Conservation (phyloP, 2,329 filamentous ascomycete species). For the Alternaria incomplexa region DNA sequence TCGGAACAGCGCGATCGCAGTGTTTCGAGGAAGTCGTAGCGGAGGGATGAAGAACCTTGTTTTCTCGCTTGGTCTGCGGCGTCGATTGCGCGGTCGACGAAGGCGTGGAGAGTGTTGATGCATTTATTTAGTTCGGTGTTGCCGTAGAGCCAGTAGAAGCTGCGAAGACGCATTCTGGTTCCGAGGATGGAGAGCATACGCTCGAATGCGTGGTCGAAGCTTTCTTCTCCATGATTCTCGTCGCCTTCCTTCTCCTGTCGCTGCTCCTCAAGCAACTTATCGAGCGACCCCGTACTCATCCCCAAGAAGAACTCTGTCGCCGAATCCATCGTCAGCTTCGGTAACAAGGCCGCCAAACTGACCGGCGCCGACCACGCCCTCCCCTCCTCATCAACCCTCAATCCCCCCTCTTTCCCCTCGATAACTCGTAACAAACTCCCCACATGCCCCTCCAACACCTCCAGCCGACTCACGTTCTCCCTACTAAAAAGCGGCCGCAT, state of each 20-base stretch:
- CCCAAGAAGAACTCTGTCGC: conserved; percentile 6
- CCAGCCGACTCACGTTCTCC: conserved; percentile 1
- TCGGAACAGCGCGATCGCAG: conserved; percentile 3
- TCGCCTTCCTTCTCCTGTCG: background rate
- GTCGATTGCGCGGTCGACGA: conserved; percentile 7
- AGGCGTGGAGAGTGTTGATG: background rate
- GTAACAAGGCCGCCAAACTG: conserved; percentile 2
- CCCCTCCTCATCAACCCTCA: background rate
- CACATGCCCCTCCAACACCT: conserved; percentile 4
- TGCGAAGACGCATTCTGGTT: conserved; percentile 5
- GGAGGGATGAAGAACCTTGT: background rate
- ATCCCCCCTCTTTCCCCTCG: background rate
- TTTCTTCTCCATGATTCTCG: background rate
- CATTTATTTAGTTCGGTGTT: conserved; percentile 1
- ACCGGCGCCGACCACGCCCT: conserved; percentile 1
- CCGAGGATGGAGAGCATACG: conserved; percentile 6
- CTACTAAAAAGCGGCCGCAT: conserved; percentile 9
- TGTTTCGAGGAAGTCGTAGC: conserved; percentile 9
- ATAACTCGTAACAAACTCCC: background rate
- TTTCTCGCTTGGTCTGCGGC: conserved; percentile 3
- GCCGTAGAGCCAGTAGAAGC: conserved; percentile 8
- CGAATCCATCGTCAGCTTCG: conserved; percentile 6
- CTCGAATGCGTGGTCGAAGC: conserved; percentile 6
- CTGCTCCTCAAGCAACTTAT: background rate
- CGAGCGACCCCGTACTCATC: conserved; percentile 1